Conservation (phyloP, 768 basidiomycete genomes). For the Coprinopsis strossmayeri region DNA sequence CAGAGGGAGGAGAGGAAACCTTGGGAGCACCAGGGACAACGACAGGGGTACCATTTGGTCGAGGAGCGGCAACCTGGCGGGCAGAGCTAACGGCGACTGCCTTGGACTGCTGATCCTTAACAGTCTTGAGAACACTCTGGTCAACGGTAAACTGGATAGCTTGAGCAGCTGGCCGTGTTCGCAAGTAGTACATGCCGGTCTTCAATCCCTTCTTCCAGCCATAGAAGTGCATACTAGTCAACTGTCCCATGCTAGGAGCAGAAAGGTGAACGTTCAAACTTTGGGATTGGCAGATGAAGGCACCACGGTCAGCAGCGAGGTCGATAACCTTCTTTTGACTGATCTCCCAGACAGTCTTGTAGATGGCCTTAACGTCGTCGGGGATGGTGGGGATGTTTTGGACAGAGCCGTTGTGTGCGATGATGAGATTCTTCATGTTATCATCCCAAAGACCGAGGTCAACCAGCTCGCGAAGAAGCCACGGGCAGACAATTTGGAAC, state of each 20-base stretch:
- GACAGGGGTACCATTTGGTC: slow-evolving; percentile 18
- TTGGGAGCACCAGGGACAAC: slow-evolving; percentile 13
- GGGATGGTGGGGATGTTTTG: slow-evolving; percentile 89
- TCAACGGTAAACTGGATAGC: slow-evolving; percentile 99
- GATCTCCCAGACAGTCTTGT: slow-evolving; percentile 99
- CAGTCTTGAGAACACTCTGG: slow-evolving; percentile 65
- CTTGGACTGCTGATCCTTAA: slow-evolving; percentile 37
- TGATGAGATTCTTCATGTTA: slow-evolving; percentile 99
- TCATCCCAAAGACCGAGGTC: slow-evolving; percentile 95
- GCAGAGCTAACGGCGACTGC: slow-evolving; percentile 18
- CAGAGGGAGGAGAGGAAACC: slow-evolving; percentile 7
- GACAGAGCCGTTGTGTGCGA: slow-evolving; percentile 87
- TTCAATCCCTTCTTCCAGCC: slow-evolving; percentile 99
- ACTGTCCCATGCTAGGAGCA: slow-evolving; percentile 82
- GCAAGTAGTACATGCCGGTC: slow-evolving; percentile 98
- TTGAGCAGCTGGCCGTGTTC: slow-evolving; percentile 89
- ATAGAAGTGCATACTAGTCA: slow-evolving; percentile 97
- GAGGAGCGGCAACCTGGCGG: slow-evolving; percentile 11
- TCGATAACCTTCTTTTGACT: slow-evolving; percentile 98
- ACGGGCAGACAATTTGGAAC: slow-evolving; percentile 99
- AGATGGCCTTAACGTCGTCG: slow-evolving; percentile 90
- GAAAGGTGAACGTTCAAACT: slow-evolving; percentile 91
- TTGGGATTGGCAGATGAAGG: slow-evolving; percentile 96
- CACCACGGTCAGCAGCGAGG: slow-evolving; percentile 96
- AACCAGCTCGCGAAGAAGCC: slow-evolving; percentile 97